Base-by-base conservation (phyloP, 2,329 filamentous ascomycete genomes). In the Karstenula rhodostoma region DNA sequence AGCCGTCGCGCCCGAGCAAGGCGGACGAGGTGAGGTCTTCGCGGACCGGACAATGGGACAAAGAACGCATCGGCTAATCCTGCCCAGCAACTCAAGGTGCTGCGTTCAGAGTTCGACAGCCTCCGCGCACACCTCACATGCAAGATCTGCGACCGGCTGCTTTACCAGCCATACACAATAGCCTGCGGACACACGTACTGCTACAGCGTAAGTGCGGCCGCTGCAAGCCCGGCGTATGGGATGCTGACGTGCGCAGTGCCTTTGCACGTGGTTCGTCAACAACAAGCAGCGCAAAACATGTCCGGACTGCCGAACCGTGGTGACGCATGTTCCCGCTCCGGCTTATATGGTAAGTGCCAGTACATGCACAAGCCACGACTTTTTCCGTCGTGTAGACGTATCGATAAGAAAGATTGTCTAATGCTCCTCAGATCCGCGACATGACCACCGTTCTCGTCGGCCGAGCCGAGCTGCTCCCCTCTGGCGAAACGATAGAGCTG, bases 161-260 rank as follows among this genome's bases (percentile, higher is more conserved):
- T 91, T 52, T 90, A 90, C 76, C 88, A 91, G 74, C 89, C 89
- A 1, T 91, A 87, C 76, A 89, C 86, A 19, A 82, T 90, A 55
- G 82, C 82, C 7, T 91, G 89, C 68, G 89, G 89, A 3, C 89
- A 91, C 73, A 90, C 89, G 7, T 91, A 90, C 76, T 91, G 89
- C 78, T 91, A 91, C 72, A 86, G 84, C 47, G 85, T 87, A 65
- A 74, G 84, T 77, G 9, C 47, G 25, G 19, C 69, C 15, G 42
- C 22, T 25, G 25, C n/a, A 19, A 71, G 73, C 19, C 69, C 9
- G n/a, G 35, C 13, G 22, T 25, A 3, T 17, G 2, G 13, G n/a
- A 43, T 64, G 42, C 71, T 77, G 69, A 71, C 73, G 47, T 43
- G 60, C 64, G 29, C 73, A 87, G 85, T 87, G 87, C 67, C 78